phyloP scores from a whole-genome alignment of 192 early-diverging fungal genomes.

The Chytriomyces confervae region DNA sequence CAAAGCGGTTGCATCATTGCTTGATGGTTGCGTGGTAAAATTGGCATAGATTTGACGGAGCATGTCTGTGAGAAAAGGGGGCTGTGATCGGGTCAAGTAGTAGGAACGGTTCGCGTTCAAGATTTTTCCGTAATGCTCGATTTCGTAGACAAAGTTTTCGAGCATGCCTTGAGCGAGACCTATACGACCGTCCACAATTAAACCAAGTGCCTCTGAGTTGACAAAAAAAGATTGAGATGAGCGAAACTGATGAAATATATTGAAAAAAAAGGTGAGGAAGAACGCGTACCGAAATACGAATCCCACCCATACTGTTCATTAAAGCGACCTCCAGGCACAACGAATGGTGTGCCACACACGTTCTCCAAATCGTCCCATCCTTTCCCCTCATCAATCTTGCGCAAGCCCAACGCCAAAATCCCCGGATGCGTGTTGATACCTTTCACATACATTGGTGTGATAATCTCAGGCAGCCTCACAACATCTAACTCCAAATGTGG shows the following conservation, averaged over 20 bases:
- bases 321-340: slow-evolving; percentile 97
- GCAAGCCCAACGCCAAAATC: slow-evolving; percentile 83
- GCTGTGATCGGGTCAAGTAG: slow-evolving; percentile 95
- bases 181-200: slow-evolving; percentile 83
- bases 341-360: slow-evolving; percentile 78
- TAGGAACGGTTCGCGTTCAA: slow-evolving; percentile 98
- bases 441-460: slow-evolving; percentile 90
- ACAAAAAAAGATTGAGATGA: slow-evolving; percentile 30
- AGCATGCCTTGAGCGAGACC: slow-evolving; percentile 94
- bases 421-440: slow-evolving; percentile 88
- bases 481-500: slow-evolving; percentile 77
- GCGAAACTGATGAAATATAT: not conserved
- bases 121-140: slow-evolving; percentile 98
- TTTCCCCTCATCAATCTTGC: slow-evolving; percentile 16
- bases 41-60: slow-evolving; percentile 74
- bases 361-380: slow-evolving; percentile 34
- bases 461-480: slow-evolving; percentile 79
- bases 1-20: slow-evolving; percentile 25
- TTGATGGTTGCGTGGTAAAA: slow-evolving; percentile 48
- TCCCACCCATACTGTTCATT: slow-evolving; percentile 99
- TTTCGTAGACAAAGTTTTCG: slow-evolving; percentile 97
- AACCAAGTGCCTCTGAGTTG: slow-evolving; percentile 91
- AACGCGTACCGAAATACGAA: slow-evolving; percentile 33
- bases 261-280: not conserved
- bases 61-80: slow-evolving; percentile 99